phyloP scores from a whole-genome alignment of 345 rosid species.

The Eucalyptus grandis region DNA sequence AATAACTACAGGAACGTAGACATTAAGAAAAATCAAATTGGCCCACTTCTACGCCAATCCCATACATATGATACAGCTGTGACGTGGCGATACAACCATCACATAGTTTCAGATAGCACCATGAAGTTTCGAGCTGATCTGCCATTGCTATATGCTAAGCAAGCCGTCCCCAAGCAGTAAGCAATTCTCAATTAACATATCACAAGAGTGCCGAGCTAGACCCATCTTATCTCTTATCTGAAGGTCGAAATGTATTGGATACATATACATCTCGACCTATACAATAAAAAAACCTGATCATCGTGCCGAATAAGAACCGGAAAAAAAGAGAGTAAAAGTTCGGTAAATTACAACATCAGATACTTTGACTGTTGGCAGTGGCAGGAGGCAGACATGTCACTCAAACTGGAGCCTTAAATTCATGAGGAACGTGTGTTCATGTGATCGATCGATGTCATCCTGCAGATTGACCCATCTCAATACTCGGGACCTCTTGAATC shows the following conservation, averaged over 20 bases:
- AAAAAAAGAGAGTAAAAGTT: background rate
- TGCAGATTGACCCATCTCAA: background rate
- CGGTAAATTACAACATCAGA: background rate
- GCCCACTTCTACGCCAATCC: background rate
- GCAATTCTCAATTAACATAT: background rate
- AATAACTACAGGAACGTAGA: background rate
- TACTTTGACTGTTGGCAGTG: background rate
- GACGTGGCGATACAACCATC: background rate
- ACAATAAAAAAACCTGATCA: background rate
- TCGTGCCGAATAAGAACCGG: background rate
- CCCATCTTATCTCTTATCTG: background rate
- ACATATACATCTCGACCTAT: background rate
- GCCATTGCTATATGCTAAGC: background rate
- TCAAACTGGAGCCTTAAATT: background rate
- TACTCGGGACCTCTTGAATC: background rate
- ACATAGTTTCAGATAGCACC: background rate
- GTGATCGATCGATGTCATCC: background rate
- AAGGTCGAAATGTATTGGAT: background rate
- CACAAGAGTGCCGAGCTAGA: background rate
- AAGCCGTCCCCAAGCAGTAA: background rate
- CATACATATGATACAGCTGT: background rate
- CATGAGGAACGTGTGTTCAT: background rate
- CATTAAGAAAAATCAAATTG: background rate
- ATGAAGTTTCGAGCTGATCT: background rate
- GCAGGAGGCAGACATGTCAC: background rate